A percentile compares a stretch with the other conserved stretches of the same genome.
Evolutionary conservation across 345 rosid species (phyloP).

Genomic region (Salix exigua): DNA sequence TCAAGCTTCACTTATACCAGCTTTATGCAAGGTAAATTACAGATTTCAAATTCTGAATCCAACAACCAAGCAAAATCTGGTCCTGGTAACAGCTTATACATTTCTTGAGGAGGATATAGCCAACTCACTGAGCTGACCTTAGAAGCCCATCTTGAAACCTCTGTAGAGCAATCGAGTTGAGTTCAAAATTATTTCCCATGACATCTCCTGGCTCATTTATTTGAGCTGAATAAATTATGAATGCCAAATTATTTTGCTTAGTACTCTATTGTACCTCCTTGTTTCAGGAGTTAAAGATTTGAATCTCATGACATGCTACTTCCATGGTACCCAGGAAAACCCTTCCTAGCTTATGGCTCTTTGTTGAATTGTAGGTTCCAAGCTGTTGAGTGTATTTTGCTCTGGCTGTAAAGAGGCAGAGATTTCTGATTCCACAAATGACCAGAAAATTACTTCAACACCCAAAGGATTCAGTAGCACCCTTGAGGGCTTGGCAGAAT

Average conservation of each 20-base stretch:
- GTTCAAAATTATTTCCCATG: neutral
- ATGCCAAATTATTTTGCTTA: neutral
- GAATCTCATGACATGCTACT: neutral
- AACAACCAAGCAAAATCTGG: neutral
- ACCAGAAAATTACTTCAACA: slow-evolving; percentile 16
- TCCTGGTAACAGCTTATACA: neutral
- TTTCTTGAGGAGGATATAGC: neutral
- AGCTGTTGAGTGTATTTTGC: slow-evolving; percentile 49
- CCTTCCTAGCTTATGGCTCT: slow-evolving; percentile 13
- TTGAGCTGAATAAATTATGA: neutral
- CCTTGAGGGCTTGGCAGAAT: slow-evolving; percentile 71
- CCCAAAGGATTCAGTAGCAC: slow-evolving; percentile 33
- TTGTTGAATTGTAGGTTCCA: slow-evolving; percentile 52
- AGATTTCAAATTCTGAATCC: neutral
- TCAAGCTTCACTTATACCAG: neutral
- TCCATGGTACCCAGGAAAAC: neutral
- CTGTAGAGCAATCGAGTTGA: neutral
- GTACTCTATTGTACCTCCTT: neutral
- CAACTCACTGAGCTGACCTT: neutral
- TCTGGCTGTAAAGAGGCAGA: slow-evolving; percentile 33
- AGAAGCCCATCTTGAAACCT: neutral
- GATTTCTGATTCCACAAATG: slow-evolving; percentile 32
- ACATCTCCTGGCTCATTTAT: neutral
- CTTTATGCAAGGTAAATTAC: neutral
- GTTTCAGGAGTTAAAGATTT: slow-evolving; percentile 1